Base-by-base conservation (phyloP, 164 flowering plant genomes). In the Umbilicus rupestris region DNA sequence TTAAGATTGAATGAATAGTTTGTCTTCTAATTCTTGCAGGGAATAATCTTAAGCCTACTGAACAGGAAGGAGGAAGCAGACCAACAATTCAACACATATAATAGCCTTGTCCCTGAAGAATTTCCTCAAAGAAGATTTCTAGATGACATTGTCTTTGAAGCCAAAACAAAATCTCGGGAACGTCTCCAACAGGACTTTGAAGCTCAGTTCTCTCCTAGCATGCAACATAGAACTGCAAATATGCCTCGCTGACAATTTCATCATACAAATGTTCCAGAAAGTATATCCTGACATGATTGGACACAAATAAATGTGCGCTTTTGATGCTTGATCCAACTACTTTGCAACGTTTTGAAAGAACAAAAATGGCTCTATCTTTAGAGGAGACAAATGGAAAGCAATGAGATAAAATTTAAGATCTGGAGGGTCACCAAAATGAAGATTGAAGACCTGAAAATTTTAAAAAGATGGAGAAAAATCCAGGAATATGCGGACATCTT, bases 111-210 rank as follows among this genome's bases (percentile, higher is more conserved):
- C 39, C 97, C 96, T 0, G 80, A 88, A 66, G 98, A 90, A 72
- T 88, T 87, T 71, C 97, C 96, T 7, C 87, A 90, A 62, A 88
- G 88, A 80, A 82, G 85, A 47, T 90, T 84, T 76, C 88, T 93
- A 6, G 96, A 90, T 66, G 98, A 88, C 74, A 84, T 86, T 66
- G 82, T 86, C 24, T 31, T 87, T 50, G 77, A 82, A 28, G 97
- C 98, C 35, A 88, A 82, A 76, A 69, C 81, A 50, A 85, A 81
- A 67, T 70, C 94, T 31, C 76, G 64, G 58, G 80, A 79, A 69
- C 74, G 68, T 69, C 78, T 84, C 19, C 73, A 77, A 70, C 79
- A 83, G 79, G 84, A 83, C 44, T 78, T 88, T 65, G 59, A 65
- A 31, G 72, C 76, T 60, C 78, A 78, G 76, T 76, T 69, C 64